These are phyloP conservation scores for Xerocomus brunneocitrinus DNA, from an alignment of 768 basidiomycete species.

Conservation along the genomic window DNA sequence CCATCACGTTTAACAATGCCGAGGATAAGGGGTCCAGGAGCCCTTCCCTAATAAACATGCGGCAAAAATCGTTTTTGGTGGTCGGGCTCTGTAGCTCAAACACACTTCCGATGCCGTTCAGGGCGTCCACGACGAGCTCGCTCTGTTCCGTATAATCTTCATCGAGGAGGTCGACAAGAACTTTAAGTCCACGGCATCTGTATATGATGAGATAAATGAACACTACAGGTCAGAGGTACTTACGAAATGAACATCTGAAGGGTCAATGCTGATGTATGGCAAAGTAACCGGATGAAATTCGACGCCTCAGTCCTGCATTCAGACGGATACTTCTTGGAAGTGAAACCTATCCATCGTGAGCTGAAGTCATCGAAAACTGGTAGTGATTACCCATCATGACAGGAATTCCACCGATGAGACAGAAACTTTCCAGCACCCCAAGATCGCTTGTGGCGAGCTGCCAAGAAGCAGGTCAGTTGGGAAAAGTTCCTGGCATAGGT, in stretches of 20 bases:
- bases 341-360: slow-evolving; percentile 57
- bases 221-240: slow-evolving; percentile 30
- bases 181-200: slow-evolving; percentile 91
- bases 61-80: slow-evolving; percentile 96
- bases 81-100: slow-evolving; percentile 96
- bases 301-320: slow-evolving; percentile 96
- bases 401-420: slow-evolving; percentile 91
- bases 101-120: slow-evolving; percentile 92
- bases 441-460: slow-evolving; percentile 70
- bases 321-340: slow-evolving; percentile 88
- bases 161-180: slow-evolving; percentile 92
- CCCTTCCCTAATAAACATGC: slow-evolving; percentile 97
- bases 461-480: neutral
- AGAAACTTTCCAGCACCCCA: slow-evolving; percentile 90
- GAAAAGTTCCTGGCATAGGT: neutral
- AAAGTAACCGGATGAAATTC: slow-evolving; percentile 87
- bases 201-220: slow-evolving; percentile 1
- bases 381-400: slow-evolving; percentile 77
- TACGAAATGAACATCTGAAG: slow-evolving; percentile 99
- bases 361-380: neutral
- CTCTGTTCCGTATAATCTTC: slow-evolving; percentile 92
- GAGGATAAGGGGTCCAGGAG: slow-evolving; percentile 88
- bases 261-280: slow-evolving; percentile 89
- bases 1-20: slow-evolving; percentile 86
- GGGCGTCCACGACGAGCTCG: slow-evolving; percentile 86